Base-by-base conservation (phyloP, 768 basidiomycete genomes). In the Ephemerocybe angulata region DNA sequence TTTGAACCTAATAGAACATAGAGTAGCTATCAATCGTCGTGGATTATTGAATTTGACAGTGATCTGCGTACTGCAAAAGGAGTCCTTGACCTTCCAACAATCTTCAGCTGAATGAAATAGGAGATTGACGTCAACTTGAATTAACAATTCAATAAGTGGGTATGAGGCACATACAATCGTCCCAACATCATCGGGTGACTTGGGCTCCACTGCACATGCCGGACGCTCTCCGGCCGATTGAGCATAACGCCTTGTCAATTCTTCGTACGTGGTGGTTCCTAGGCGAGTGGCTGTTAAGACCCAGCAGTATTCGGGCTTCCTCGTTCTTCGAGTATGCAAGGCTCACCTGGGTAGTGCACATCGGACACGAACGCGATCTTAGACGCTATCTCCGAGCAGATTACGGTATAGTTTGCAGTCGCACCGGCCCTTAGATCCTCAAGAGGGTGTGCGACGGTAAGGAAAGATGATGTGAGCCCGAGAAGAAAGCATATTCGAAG, bases 61-160 rank as follows among this genome's bases (percentile, higher is more conserved):
- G 40, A 43, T 17, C 5, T 19, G 60, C 66, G 35, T 47, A 83
- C 83, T 3, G 82, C 82, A 57, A 85, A 84, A 1, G 80, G 74
- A 1, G 78, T 81, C 29, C 63, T 50, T 0, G 70, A 75, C 19
- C 61, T 63, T 1, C 69, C 75, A 3, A 84, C 56, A 19, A 82
- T 74, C 58, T 65, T 62, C 19, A 84, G 71, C 83, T 84, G 54
- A n/a, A 50, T 10, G 30, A 21, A 19, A n/a, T 42, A 33, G 54
- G 2, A 38, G 41, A n/a, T 22, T 11, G 17, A 15, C n/a, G n/a
- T n/a, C n/a, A n/a, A n/a, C n/a, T n/a, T 40, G 3, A 21, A 10
- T 7, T 24, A 21, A 21, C 4, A 11, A 28, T 2, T 35, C 10
- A 35, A 41, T 19, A 41, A 19, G 38, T 6, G 38, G 38, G 7